Base-by-base conservation (phyloP, 2,329 filamentous ascomycete genomes). In the Paraconiothyrium brasiliense region DNA sequence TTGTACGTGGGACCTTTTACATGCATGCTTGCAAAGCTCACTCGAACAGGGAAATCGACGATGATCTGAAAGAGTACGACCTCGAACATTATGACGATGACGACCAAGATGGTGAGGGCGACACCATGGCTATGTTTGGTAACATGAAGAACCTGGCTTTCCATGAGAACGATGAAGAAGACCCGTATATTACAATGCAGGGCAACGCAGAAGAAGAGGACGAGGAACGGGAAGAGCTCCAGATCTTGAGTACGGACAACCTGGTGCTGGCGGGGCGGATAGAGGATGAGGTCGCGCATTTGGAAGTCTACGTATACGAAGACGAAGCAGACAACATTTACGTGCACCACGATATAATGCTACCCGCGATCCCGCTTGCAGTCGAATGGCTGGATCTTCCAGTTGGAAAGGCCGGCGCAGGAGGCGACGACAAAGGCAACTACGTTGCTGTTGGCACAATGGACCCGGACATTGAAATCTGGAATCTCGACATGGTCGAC, bases 271-370 rank as follows among this genome's bases (percentile, higher is more conserved):
- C 94, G 11, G 94, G 93, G 67, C 94, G 97, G 82, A 90, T 98
- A 55, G 95, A 99, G 80, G 95, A 99, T 72, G 95, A 99, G 77
- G 90, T 99, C 63, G 94, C 95, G 20, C 94, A 98, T 79, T 85
- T 99, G 30, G 95, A 99, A 79, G 91, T 98, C 22, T 97, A 98
- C 75, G 93, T 99, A 32, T 99, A 98, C 81, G 95, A 99, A 79
- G 95, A 98, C 71, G 89, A 89, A 64, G 92, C 90, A 48, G 95
- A 98, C 81, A 99, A 99, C 78, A 89, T 99, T 63, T 99, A 99
- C 79, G 94, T 99, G 27, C 95, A 99, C 82, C 95, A 99, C 86
- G 95, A 99, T 80, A 97, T 99, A 72, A 98, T 99, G 94, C 87
- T 99, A 59, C 95, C 95, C 35, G 94, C 94, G 27, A 97, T 99